These are phyloP conservation scores for Diaporthe sp. DNA, from an alignment of 2,329 filamentous ascomycete species.

Conservation along the genomic window DNA sequence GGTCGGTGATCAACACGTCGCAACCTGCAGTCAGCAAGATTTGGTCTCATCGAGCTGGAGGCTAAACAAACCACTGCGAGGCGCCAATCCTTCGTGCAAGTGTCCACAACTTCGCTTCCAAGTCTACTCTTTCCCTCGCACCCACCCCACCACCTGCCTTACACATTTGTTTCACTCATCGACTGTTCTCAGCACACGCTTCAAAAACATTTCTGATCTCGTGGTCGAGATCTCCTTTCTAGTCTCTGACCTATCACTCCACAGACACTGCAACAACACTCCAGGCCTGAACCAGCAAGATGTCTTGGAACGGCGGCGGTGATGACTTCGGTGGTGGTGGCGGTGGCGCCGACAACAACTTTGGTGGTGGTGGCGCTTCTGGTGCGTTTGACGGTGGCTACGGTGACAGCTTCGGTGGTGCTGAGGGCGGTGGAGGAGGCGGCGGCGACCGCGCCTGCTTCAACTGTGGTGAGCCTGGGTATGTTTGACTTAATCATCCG, in stretches of 20 bases:
- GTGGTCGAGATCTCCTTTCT: neutral
- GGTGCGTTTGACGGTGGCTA: conserved; percentile 2
- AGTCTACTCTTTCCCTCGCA: neutral
- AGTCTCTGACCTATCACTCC: neutral
- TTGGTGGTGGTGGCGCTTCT: conserved; percentile 22
- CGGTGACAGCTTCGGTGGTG: conserved; percentile 23
- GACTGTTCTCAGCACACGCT: neutral
- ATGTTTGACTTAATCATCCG: conserved; percentile 45
- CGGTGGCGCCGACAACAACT: neutral
- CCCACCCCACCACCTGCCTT: neutral
- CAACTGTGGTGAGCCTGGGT: conserved; percentile 71
- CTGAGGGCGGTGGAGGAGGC: conserved; percentile 40
- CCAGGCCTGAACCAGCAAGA: conserved; percentile 11
- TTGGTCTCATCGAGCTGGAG: neutral
- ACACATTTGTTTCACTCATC: no score
- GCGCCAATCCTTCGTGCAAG: neutral
- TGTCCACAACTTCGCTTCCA: neutral
- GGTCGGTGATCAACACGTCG: neutral
- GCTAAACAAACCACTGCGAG: neutral
- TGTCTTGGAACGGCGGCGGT: conserved; percentile 29
- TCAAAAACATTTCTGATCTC: neutral
- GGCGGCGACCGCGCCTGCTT: conserved; percentile 64
- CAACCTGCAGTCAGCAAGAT: no score
- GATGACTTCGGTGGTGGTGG: neutral
- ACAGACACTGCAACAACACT: neutral